A percentile compares a stretch with the other conserved stretches of the same genome.
These are phyloP conservation scores for Fraxinus greggii DNA, from an alignment of 305 asterid genomes.

Conservation along the genomic window DNA sequence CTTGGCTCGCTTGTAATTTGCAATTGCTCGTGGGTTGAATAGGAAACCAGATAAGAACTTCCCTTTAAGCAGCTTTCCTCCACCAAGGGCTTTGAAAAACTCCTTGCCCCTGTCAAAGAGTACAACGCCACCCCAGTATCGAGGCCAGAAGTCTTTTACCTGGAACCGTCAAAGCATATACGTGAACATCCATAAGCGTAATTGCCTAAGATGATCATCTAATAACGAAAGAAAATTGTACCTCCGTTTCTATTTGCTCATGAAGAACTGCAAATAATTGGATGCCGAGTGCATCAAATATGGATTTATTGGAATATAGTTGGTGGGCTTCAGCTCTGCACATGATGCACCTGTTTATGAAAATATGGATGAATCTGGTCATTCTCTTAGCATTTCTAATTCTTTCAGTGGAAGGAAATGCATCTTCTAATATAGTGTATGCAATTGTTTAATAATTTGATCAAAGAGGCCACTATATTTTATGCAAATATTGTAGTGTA, in stretches of 20 bases:
- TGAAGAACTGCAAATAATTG: slow-evolving; percentile 70
- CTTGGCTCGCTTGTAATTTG: slow-evolving; percentile 76
- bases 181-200: slow-evolving; percentile 12
- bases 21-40: slow-evolving; percentile 69
- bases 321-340: slow-evolving; percentile 87
- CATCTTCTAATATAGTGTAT: not conserved
- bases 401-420: not conserved
- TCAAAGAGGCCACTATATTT: not conserved
- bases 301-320: slow-evolving; percentile 66
- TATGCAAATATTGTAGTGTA: not conserved
- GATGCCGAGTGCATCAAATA: slow-evolving; percentile 78
- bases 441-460: not conserved
- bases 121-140: slow-evolving; percentile 79
- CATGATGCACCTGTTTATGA: slow-evolving; percentile 65
- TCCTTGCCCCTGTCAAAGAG: slow-evolving; percentile 57
- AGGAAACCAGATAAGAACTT: slow-evolving; percentile 75
- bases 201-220: not conserved
- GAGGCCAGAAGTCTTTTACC: slow-evolving; percentile 88
- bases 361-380: slow-evolving; percentile 6
- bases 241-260: slow-evolving; percentile 81
- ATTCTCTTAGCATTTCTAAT: not conserved
- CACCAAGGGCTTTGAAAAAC: slow-evolving; percentile 78
- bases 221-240: slow-evolving; percentile 15
- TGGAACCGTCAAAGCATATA: slow-evolving; percentile 21
- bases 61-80: slow-evolving; percentile 77